phyloP scores from a whole-genome alignment of 306 rosid genomes.

The Neltuma alba region DNA sequence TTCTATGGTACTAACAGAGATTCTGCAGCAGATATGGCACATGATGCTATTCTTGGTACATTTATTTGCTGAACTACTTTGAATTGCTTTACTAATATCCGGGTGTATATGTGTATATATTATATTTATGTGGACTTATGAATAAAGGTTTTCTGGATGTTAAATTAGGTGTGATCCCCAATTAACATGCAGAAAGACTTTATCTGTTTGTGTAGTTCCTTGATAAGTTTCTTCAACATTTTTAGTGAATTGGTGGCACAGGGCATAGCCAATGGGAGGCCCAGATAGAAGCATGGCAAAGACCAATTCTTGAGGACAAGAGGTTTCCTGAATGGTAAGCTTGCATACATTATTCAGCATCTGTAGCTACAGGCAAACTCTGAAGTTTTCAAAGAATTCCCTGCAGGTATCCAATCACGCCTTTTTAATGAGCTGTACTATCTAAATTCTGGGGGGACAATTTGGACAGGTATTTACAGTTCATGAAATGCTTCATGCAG shows the following conservation, averaged over 20 bases:
- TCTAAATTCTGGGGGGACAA: constrained; percentile 87
- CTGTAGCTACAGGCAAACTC: constrained; percentile 18
- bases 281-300: constrained; percentile 94
- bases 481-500: constrained; percentile 10
- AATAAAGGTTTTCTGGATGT: constrained; percentile 14
- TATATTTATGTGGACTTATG: background rate
- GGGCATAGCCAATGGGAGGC: constrained; percentile 84
- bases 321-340: constrained; percentile 93
- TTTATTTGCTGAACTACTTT: constrained; percentile 31
- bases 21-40: constrained; percentile 89
- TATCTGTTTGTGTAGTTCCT: constrained; percentile 27
- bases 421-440: constrained; percentile 92
- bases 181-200: constrained; percentile 11
- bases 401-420: constrained; percentile 86
- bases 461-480: constrained; percentile 85
- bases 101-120: background rate
- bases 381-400: constrained; percentile 36
- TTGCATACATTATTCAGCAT: constrained; percentile 33
- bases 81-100: background rate
- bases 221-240: constrained; percentile 21
- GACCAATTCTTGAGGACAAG: constrained; percentile 87
- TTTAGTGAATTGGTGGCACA: constrained; percentile 36
- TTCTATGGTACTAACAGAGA: constrained; percentile 76
- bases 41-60: constrained; percentile 84
- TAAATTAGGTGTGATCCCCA: constrained; percentile 30